Base-by-base conservation (phyloP, 2,329 filamentous ascomycete genomes). In the Fusarium musae region DNA sequence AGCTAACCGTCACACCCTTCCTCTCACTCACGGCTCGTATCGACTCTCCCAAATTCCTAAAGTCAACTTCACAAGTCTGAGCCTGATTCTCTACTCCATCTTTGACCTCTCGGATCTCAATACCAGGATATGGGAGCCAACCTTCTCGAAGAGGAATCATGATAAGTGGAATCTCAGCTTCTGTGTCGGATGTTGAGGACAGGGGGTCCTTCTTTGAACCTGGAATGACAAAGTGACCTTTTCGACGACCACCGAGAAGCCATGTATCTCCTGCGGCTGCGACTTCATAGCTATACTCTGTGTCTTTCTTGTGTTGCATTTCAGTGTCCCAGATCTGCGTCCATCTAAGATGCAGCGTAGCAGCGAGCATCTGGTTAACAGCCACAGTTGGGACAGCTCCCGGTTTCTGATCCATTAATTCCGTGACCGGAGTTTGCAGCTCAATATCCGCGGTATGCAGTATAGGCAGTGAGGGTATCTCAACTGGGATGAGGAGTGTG, bases 401-500 rank as follows among this genome's bases (percentile, higher is more conserved):
- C 60, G 80, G 46, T 61, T 74, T 50, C 59, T 77, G 76, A 15
- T 76, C 75, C 58, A 80, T 74, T 66, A 82, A 21, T 34, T 78
- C 71, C 3, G 79, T 81, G 61, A 78, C 76, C 62, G 78, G 81
- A 77, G 75, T 77, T 66, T 85, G 83, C 4, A 93, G 82, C 34
- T 85, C 84, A 34, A 96, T 87, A 59, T 93, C 90, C 6, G 93
- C 92, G 0, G 93, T 97, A 81, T 97, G 93, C 1, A 98, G 89
- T 26, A 97, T 89, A 53, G 93, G 90, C 4, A 97, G 87, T 3
- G 92, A 91, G 0, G 96, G 96, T 3, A 99, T 90, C 66, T 97
- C 94, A 19, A 99, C 95, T 0, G 95, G 93, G 59, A 99, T 97
- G 36, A 93, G 86, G 75, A 99, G 95, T 17, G 90, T 91, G 88